Evolutionary conservation across 2,329 filamentous ascomycete species (phyloP).

Genomic region (Sporothrix humicola): DNA sequence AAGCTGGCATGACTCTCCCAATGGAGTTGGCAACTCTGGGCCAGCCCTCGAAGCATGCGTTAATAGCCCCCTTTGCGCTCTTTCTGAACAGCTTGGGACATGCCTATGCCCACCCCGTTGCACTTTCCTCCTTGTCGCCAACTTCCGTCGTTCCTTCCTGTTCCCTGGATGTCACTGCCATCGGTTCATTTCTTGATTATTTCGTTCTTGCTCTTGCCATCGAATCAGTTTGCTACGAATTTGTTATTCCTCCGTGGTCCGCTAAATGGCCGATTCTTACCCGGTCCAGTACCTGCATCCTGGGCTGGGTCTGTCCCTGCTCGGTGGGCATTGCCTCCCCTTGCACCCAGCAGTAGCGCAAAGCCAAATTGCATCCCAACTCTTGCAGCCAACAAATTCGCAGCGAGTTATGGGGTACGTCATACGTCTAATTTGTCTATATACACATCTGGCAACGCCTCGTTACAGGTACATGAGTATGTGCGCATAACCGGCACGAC

Average conservation of each 20-base stretch:
- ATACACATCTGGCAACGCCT: neutral
- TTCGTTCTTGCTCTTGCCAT: neutral
- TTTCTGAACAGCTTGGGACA: neutral
- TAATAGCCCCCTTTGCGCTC: neutral
- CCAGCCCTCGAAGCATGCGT: neutral
- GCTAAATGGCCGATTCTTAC: too few species aligned
- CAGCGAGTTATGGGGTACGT: slow-evolving; percentile 20
- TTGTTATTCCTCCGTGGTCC: neutral
- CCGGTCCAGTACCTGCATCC: neutral
- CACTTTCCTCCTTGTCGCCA: neutral
- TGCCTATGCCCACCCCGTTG: neutral
- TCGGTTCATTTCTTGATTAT: neutral
- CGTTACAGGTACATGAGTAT: neutral
- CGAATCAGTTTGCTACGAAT: neutral
- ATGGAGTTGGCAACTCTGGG: neutral
- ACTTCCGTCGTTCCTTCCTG: neutral
- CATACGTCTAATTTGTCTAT: neutral
- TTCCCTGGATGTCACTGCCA: neutral
- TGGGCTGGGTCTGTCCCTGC: slow-evolving; percentile 5
- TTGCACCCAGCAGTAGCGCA: slow-evolving; percentile 24
- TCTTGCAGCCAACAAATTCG: slow-evolving; percentile 17
- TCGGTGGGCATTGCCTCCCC: slow-evolving; percentile 6
- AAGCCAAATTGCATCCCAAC: neutral
- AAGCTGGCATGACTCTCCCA: neutral
- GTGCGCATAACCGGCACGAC: neutral